Evolutionary conservation across 2,329 filamentous ascomycete genomes (phyloP), one percentile per base, ranked within the genome.

Genomic region (Tolypocladium sp.): DNA sequence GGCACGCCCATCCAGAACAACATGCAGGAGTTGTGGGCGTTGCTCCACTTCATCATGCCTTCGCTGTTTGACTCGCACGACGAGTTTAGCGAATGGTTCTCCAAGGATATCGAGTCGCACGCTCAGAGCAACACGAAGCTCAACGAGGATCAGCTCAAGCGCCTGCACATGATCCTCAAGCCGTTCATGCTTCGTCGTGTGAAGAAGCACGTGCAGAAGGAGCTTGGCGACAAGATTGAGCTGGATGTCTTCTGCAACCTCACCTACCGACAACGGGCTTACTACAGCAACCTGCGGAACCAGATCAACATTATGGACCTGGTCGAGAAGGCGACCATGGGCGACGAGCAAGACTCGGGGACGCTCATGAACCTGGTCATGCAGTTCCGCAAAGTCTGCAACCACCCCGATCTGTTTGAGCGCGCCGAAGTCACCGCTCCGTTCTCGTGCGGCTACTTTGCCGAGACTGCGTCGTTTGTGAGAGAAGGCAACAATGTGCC

Each of bases 41-140:
- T 99, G 65, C 82, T 99, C 25, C 94, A 99, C 81, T 99, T 99
- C 78, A 97, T 97, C 77, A 97, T 99, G 94, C 94, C 94, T n/a
- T 96, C 91, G 51, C 81, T 99, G 57, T 99, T 99, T 74, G 94
- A 94, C 73, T 93, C 89, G 0, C 91, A 94, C 74, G 91, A 95
- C 69, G 91, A 94, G 69, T 95, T 95, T 70, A 93, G 89, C 76
- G 91, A 94, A 67, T 95, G 91, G 91, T 95, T 95, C 73, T 93
- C 90, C 58, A 94, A 94, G 76, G 91, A 94, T 66, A 99, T 99
- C 63, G 94, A 99, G 75, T 97, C 92, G 44, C 94, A 99, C 71
- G 94, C 94, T 0, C 93, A 97, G 76, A 97, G 92, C 73, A 97
- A 99, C 71, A 97, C 93, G n/a, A 97, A 97, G 73, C 87, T 99